Evolutionary conservation across 306 rosid species (phyloP), one percentile per base, ranked within the genome.

Genomic region (Lathyrus sativus): DNA sequence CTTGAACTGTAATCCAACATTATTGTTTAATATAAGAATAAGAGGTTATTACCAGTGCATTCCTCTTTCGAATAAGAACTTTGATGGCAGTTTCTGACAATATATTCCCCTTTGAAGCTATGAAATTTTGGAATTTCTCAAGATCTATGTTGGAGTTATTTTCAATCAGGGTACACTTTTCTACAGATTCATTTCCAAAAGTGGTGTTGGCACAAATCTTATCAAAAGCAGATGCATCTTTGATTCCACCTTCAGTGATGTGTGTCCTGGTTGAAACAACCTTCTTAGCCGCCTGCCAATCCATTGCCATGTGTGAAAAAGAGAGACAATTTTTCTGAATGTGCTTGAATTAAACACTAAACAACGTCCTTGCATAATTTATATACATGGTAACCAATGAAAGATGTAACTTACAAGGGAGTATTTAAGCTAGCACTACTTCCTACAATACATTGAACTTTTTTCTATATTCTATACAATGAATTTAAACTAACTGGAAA

Each of bases 21-120:
- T 28, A 49, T 68, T 17, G 62, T 35, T 41, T 33, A 19, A 73
- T 44, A 51, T 38, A 45, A 29, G 31, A 22, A 43, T 38, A 45
- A 29, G 31, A 22, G 19, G 39, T 33, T 7, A 35, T 48, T 88
- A 91, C 95, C 92, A 86, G 84, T 12, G 77, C 75, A 76, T 83
- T 79, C 79, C 89, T 91, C 81, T 77, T 79, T 31, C 68, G 72
- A 12, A 26, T 76, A 73, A 91, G 85, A 72, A 77, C 80, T 68
- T 71, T 76, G 72, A 85, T 67, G 63, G 95, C 88, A 63, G 92
- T 81, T 79, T 80, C 68, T 42, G 91, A 81, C 77, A 91, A 66
- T 71, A 73, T 15, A 39, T 77, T 51, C 65, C 80, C 83, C 80
- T 81, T 86, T 33, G 86, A 81, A 65, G 81, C 85, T 59, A 79